phyloP scores from a whole-genome alignment of 1,284 basidiomycete genomes.

The Boletus sp. region DNA sequence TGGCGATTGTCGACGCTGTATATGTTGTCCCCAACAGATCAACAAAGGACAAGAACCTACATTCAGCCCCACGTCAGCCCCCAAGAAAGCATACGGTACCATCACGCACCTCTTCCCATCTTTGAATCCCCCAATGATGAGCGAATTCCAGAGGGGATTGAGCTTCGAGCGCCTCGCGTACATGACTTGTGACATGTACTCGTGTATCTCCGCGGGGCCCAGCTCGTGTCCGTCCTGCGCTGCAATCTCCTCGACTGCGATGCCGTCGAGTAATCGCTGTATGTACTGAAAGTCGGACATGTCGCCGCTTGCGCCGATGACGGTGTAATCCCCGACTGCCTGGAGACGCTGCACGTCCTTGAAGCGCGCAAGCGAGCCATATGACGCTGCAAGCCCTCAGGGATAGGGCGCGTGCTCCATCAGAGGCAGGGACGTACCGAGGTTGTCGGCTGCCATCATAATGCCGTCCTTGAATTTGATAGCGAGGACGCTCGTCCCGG shows the following conservation, averaged over 20 bases:
- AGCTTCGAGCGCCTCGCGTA: slow-evolving; percentile 86
- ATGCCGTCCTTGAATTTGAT: slow-evolving; percentile 95
- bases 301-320: slow-evolving; percentile 92
- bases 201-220: slow-evolving; percentile 89
- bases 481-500: slow-evolving; percentile 92
- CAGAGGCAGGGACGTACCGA: slow-evolving; percentile 53
- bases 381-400: slow-evolving; percentile 69
- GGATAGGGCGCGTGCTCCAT: not conserved
- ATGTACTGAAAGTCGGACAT: slow-evolving; percentile 98
- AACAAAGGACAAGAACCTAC: slow-evolving; percentile 89
- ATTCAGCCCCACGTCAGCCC: not conserved
- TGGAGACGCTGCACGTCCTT: slow-evolving; percentile 91
- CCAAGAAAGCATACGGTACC: not conserved
- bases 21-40: slow-evolving; percentile 98
- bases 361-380: slow-evolving; percentile 96
- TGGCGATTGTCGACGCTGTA: slow-evolving; percentile 90
- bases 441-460: slow-evolving; percentile 98
- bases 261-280: slow-evolving; percentile 70
- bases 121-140: slow-evolving; percentile 90
- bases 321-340: slow-evolving; percentile 77
- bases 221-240: slow-evolving; percentile 82
- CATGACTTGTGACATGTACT: slow-evolving; percentile 89
- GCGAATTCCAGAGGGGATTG: slow-evolving; percentile 93
- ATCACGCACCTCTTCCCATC: slow-evolving; percentile 65
- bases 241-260: slow-evolving; percentile 77